Evolutionary conservation across 768 basidiomycete species (phyloP).

Genomic region (Kwoniella bestiolae): DNA sequence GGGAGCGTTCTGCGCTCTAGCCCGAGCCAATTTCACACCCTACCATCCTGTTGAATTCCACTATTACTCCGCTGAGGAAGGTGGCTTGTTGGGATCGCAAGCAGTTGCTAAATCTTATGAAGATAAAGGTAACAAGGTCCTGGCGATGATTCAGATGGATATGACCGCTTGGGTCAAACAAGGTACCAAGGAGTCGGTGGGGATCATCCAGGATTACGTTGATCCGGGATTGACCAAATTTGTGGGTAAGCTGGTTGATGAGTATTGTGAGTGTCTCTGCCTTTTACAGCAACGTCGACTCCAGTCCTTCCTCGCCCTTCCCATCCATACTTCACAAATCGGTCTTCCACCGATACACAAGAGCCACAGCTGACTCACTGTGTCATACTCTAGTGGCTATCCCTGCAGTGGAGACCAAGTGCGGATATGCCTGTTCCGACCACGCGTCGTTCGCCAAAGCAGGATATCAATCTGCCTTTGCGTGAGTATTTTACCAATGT

Average conservation of each 20-base stretch:
- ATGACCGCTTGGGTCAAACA: conserved; percentile 75
- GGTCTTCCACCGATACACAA: too few relatives aligned
- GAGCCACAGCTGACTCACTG: background rate
- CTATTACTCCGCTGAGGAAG: conserved; percentile 60
- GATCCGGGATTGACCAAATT: conserved; percentile 73
- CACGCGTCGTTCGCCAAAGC: conserved; percentile 64
- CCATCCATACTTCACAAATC: background rate
- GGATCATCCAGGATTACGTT: conserved; percentile 79
- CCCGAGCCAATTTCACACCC: conserved; percentile 52
- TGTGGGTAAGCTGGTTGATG: conserved; percentile 75
- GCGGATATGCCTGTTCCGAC: conserved; percentile 91
- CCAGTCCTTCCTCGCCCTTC: too few relatives aligned
- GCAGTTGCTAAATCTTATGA: conserved; percentile 81
- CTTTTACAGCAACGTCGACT: too few relatives aligned
- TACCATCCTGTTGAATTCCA: conserved; percentile 58
- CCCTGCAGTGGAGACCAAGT: conserved; percentile 83
- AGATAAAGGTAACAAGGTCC: conserved; percentile 66
- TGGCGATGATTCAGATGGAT: conserved; percentile 80
- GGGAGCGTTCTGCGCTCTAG: conserved; percentile 54
- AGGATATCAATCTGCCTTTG: conserved; percentile 79
- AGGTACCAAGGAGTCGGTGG: conserved; percentile 72
- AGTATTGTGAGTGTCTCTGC: conserved; percentile 62
- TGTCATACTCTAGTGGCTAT: conserved; percentile 63
- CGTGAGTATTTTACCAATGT: conserved; percentile 58
- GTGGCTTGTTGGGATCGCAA: conserved; percentile 71